phyloP scores from a whole-genome alignment of 768 basidiomycete species.

The Lactarius pseudohatsudake region DNA sequence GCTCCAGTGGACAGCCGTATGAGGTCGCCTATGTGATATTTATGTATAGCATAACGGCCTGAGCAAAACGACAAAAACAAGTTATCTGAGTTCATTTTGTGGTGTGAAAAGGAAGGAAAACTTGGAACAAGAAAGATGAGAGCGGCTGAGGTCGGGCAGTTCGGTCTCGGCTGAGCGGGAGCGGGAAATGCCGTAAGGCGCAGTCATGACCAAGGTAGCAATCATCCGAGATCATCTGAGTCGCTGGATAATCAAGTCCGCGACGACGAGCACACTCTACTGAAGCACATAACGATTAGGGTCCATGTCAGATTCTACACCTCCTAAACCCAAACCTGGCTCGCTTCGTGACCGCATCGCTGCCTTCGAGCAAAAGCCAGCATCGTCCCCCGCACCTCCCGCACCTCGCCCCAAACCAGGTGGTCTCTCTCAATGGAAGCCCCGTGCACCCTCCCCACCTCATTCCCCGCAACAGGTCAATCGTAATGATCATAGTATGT shows the following conservation, averaged over 20 bases:
- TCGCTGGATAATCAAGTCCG: not conserved
- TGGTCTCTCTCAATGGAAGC: slow-evolving; percentile 66
- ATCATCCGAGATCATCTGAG: too few species aligned
- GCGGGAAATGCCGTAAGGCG: not conserved
- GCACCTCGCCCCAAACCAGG: slow-evolving; percentile 63
- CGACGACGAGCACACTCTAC: not conserved
- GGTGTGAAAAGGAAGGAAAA: not conserved
- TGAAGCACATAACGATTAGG: not conserved
- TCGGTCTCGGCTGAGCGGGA: not conserved
- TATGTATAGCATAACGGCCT: not conserved
- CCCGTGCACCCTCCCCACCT: slow-evolving; percentile 51
- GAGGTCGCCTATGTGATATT: not conserved
- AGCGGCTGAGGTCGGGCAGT: too few species aligned
- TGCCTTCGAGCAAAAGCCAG: slow-evolving; percentile 73
- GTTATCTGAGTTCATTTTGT: not conserved
- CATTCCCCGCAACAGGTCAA: slow-evolving; percentile 36
- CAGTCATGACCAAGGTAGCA: not conserved
- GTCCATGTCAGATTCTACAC: slow-evolving; percentile 55
- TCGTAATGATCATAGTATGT: slow-evolving; percentile 52
- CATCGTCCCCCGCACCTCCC: slow-evolving; percentile 40
- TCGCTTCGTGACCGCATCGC: slow-evolving; percentile 88
- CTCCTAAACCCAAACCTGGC: slow-evolving; percentile 66
- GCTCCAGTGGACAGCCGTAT: not conserved
- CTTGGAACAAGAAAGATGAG: too few species aligned
- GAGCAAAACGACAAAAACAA: not conserved